phyloP scores from a whole-genome alignment of 148 eudicot species.

The Pouteria glomerata region DNA sequence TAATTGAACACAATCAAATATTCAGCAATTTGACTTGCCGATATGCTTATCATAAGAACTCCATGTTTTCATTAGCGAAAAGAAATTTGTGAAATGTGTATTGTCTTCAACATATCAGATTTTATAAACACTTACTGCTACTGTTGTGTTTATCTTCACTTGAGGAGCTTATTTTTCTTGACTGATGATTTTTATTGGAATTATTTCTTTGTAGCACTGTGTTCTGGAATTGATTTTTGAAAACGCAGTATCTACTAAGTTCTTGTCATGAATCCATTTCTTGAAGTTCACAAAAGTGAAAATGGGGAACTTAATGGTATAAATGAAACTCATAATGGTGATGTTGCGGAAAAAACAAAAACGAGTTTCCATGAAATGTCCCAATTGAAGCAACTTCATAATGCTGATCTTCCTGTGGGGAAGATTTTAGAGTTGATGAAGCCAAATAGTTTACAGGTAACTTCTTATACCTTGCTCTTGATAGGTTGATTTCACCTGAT shows the following conservation, averaged over 20 bases:
- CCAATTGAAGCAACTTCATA: constrained; percentile 27
- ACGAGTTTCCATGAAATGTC: constrained; percentile 17
- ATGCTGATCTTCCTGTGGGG: constrained; percentile 40
- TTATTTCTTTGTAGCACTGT: neutral
- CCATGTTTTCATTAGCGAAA: too few relatives aligned
- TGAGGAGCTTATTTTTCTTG: neutral
- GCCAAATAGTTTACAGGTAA: constrained; percentile 72
- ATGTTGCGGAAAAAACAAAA: constrained; percentile 32
- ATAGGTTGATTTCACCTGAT: too few relatives aligned
- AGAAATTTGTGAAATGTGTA: neutral
- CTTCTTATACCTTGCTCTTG: neutral
- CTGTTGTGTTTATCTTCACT: neutral
- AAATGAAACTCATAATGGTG: constrained; percentile 29
- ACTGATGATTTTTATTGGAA: neutral
- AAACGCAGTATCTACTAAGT: constrained; percentile 11
- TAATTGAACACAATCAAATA: too few relatives aligned
- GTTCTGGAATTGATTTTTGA: constrained; percentile 5
- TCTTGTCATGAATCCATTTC: constrained; percentile 45
- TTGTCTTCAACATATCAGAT: neutral
- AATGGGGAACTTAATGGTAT: constrained; percentile 24
- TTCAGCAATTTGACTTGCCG: too few relatives aligned
- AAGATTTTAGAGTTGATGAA: constrained; percentile 65
- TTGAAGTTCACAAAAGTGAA: constrained; percentile 28
- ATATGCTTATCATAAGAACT: too few relatives aligned
- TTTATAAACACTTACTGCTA: neutral